A percentile compares a stretch with the other conserved stretches of the same genome.
Conservation (phyloP, 1,284 basidiomycete genomes). For the Mrakiaceae sp. region DNA sequence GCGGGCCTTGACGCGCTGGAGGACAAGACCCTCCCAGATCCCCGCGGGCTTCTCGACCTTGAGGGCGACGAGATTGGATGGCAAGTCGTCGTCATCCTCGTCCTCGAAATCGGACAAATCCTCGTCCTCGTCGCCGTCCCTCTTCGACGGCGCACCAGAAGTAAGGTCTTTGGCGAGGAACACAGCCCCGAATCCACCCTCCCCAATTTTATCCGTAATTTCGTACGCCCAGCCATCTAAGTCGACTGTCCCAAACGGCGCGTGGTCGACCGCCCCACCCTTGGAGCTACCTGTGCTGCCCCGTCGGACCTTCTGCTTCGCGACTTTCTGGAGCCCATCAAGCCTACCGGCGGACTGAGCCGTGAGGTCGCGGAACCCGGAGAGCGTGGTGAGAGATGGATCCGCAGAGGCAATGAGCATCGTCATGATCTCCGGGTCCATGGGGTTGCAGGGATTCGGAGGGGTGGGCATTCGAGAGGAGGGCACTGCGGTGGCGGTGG, state of each 20-base stretch:
- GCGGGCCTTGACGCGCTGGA: conserved; percentile 61
- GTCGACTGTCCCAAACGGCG: conserved; percentile 22
- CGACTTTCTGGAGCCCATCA: conserved; percentile 44
- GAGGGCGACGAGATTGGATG: conserved; percentile 59
- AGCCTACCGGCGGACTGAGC: conserved; percentile 48
- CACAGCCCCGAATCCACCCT: conserved; percentile 92
- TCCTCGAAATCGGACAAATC: conserved; percentile 44
- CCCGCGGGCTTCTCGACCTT: conserved; percentile 86
- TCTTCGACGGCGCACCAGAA: conserved; percentile 17
- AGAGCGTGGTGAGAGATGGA: conserved; percentile 43
- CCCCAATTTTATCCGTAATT: conserved; percentile 78
- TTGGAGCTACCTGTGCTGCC: conserved; percentile 22
- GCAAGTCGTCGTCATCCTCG: conserved; percentile 47
- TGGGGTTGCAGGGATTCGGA: conserved; percentile 82
- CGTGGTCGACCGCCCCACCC: conserved; percentile 11
- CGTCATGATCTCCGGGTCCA: conserved; percentile 54
- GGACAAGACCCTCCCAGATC: conserved; percentile 85
- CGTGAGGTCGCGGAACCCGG: conserved; percentile 55
- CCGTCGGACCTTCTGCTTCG: conserved; percentile 35
- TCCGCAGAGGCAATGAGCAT: conserved; percentile 53
- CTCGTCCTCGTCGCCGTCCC: conserved; percentile 35
- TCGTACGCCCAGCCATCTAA: conserved; percentile 54
- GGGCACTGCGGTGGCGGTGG: conserved; percentile 7
- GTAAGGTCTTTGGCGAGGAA: conserved; percentile 56
- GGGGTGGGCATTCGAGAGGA: conserved; percentile 13